Evolutionary conservation across 129 eudicot species (phyloP).

Genomic region (Chrysanthemum seticuspe): DNA sequence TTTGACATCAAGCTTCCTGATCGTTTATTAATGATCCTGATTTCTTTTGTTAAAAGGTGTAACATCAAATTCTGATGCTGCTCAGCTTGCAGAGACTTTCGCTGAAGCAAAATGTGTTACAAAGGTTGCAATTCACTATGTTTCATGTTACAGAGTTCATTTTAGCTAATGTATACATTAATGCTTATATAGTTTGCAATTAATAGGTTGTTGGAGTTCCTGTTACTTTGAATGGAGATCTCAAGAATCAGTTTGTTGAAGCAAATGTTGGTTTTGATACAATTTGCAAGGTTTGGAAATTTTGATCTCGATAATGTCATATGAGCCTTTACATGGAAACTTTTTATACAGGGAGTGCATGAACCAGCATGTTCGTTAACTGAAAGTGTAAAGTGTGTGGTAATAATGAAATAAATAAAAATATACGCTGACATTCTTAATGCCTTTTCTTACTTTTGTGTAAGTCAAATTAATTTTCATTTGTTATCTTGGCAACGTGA

Average conservation of each 20-base stretch:
- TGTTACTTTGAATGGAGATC: slow-evolving; percentile 89
- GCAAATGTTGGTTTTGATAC: slow-evolving; percentile 90
- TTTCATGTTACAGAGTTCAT: not conserved
- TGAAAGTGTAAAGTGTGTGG: too few species aligned
- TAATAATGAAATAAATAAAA: too few species aligned
- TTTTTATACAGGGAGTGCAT: not conserved
- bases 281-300: slow-evolving; percentile 72
- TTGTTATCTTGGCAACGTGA: too few species aligned
- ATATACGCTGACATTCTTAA: too few species aligned
- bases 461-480: too few species aligned
- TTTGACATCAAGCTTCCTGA: not conserved
- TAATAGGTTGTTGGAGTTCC: slow-evolving; percentile 87
- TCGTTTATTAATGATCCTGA: slow-evolving; percentile 14
- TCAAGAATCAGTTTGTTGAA: slow-evolving; percentile 88
- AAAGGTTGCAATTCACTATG: slow-evolving; percentile 40
- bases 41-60: slow-evolving; percentile 50
- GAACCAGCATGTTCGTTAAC: not conserved
- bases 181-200: slow-evolving; percentile 11
- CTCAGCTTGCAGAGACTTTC: slow-evolving; percentile 91
- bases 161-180: not conserved
- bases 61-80: slow-evolving; percentile 93
- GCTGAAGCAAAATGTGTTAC: slow-evolving; percentile 81
- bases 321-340: not conserved
- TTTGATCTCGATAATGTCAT: not conserved
- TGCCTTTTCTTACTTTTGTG: too few species aligned